Evolutionary conservation across 805 yeast species (phyloP).

Genomic region (Isabelozyma rhagii): DNA sequence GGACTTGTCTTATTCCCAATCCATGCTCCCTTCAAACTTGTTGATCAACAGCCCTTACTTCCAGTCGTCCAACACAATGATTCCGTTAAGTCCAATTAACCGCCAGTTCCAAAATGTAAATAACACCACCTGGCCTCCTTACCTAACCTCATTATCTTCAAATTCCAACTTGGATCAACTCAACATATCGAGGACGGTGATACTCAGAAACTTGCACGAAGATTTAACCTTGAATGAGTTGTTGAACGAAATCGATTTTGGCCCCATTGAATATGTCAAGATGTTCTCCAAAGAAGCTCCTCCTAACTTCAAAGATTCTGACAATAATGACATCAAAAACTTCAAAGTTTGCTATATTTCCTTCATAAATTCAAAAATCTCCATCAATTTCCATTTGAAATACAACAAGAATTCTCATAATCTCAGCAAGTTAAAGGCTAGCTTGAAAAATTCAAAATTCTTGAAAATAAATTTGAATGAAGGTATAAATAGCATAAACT

Average conservation of each 20-base stretch:
- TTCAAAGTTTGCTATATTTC: slow-evolving; percentile 32
- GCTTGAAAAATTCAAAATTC: slow-evolving; percentile 21
- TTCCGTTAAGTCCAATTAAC: slow-evolving; percentile 12
- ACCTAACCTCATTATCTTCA: slow-evolving; percentile 8
- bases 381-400: slow-evolving; percentile 30
- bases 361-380: slow-evolving; percentile 32
- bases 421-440: slow-evolving; percentile 19
- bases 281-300: slow-evolving; percentile 32
- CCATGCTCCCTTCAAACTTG: slow-evolving; percentile 62
- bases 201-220: slow-evolving; percentile 25
- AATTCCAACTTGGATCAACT: slow-evolving; percentile 28
- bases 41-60: slow-evolving; percentile 60
- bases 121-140: slow-evolving; percentile 8
- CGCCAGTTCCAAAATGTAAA: slow-evolving; percentile 5
- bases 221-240: slow-evolving; percentile 27
- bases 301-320: slow-evolving; percentile 20
- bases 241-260: slow-evolving; percentile 48
- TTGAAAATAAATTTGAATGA: slow-evolving; percentile 30
- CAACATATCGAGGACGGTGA: slow-evolving; percentile 35
- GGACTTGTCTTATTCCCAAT: slow-evolving; percentile 56
- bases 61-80: slow-evolving; percentile 22
- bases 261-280: slow-evolving; percentile 61
- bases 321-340: slow-evolving; percentile 1
- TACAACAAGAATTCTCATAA: slow-evolving; percentile 24
- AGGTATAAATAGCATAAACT: slow-evolving; percentile 1